Evolutionary conservation across 495 filamentous ascomycete species (phyloP).

Genomic region (Delitschia confertaspora): DNA sequence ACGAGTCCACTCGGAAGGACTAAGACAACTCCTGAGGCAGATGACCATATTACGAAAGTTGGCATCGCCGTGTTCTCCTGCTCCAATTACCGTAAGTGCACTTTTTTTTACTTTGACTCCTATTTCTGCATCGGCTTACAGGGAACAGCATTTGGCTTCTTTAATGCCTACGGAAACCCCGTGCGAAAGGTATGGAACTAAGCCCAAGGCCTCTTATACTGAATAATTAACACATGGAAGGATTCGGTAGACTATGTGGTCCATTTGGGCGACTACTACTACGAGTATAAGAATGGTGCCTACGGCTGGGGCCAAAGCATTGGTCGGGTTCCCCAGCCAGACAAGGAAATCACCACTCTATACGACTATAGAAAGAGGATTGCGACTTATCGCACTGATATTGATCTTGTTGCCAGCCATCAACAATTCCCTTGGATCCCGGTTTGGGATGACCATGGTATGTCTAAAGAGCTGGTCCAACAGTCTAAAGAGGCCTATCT

Average conservation of each 20-base stretch:
- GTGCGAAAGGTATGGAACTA: slow-evolving; percentile 43
- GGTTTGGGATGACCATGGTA: slow-evolving; percentile 62
- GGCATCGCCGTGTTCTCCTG: slow-evolving; percentile 36
- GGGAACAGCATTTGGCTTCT: slow-evolving; percentile 44
- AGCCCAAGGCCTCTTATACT: background rate
- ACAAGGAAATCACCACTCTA: slow-evolving; percentile 43
- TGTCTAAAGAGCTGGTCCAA: background rate
- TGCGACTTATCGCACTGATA: slow-evolving; percentile 55
- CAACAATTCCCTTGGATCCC: slow-evolving; percentile 58
- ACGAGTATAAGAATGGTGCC: slow-evolving; percentile 51
- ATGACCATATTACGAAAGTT: slow-evolving; percentile 32
- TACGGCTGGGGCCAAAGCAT: slow-evolving; percentile 49
- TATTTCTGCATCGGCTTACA: background rate
- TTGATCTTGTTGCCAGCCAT: slow-evolving; percentile 49
- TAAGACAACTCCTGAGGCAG: slow-evolving; percentile 32
- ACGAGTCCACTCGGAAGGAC: slow-evolving; percentile 35
- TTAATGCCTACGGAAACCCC: slow-evolving; percentile 58
- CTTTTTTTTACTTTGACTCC: slow-evolving; percentile 7
- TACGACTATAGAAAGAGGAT: slow-evolving; percentile 55
- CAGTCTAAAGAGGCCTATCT: background rate
- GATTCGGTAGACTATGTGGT: slow-evolving; percentile 59
- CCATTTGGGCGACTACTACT: slow-evolving; percentile 62
- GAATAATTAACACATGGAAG: slow-evolving; percentile 4
- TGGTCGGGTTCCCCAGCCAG: slow-evolving; percentile 46
- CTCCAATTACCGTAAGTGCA: slow-evolving; percentile 32